phyloP scores from a whole-genome alignment of 495 filamentous ascomycete genomes.

The Neurospora sp. region DNA sequence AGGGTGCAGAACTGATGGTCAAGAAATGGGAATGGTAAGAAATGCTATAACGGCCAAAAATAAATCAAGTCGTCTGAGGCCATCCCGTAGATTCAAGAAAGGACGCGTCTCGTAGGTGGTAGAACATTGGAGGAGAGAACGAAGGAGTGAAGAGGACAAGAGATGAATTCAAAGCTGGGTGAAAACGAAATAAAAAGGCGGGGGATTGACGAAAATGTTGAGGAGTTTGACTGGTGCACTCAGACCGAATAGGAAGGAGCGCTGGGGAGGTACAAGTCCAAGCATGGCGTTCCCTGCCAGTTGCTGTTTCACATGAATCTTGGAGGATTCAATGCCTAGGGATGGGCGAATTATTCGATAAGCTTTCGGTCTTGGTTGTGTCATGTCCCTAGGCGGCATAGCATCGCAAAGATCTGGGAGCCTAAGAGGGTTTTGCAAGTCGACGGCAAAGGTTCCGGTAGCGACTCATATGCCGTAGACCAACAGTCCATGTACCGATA shows the following conservation, averaged over 20 bases:
- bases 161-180: background rate
- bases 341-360: background rate
- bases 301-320: background rate
- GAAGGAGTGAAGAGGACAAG: background rate
- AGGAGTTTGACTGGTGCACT: background rate
- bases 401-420: too few relatives aligned
- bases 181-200: background rate
- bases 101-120: background rate
- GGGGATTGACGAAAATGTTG: background rate
- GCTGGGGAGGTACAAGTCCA: background rate
- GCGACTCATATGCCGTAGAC: too few relatives aligned
- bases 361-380: too few relatives aligned
- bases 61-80: background rate
- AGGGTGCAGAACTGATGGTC: background rate
- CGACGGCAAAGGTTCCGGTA: too few relatives aligned
- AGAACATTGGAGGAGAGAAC: background rate
- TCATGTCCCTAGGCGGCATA: too few relatives aligned
- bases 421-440: too few relatives aligned
- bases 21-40: background rate
- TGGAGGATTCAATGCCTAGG: background rate
- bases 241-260: background rate
- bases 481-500: too few relatives aligned
- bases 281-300: background rate
- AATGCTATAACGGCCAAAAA: background rate
- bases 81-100: background rate